phyloP scores from a whole-genome alignment of 306 rosid species.

The Datisca glomerata region DNA sequence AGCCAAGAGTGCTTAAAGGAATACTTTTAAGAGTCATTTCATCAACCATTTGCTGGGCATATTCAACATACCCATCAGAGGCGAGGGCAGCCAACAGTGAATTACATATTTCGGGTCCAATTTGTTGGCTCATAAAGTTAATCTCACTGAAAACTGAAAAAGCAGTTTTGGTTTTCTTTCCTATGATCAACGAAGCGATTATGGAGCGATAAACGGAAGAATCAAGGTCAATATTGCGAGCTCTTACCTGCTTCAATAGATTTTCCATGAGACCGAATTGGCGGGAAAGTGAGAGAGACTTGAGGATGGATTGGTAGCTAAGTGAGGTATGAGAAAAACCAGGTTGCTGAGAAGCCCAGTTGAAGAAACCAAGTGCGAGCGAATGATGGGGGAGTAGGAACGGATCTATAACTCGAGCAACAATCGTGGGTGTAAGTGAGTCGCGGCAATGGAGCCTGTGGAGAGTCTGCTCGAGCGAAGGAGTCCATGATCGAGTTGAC shows the following conservation, averaged over 20 bases:
- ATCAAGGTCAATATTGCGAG: constrained; percentile 30
- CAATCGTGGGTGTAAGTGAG: constrained; percentile 52
- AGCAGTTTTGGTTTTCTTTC: constrained; percentile 37
- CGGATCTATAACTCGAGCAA: constrained; percentile 74
- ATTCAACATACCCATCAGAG: constrained; percentile 37
- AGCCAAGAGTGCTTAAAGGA: constrained; percentile 52
- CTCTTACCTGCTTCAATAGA: constrained; percentile 48
- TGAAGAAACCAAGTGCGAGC: constrained; percentile 85
- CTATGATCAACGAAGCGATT: constrained; percentile 35
- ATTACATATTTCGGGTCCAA: constrained; percentile 47
- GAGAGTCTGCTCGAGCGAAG: constrained; percentile 50
- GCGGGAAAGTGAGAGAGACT: constrained; percentile 39
- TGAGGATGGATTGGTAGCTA: constrained; percentile 60
- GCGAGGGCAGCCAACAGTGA: constrained; percentile 60
- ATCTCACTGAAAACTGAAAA: constrained; percentile 32
- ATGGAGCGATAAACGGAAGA: constrained; percentile 42
- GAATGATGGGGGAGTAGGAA: constrained; percentile 66
- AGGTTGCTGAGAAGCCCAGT: constrained; percentile 91
- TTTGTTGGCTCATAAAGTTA: constrained; percentile 5
- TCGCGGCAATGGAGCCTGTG: constrained; percentile 54
- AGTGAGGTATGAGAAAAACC: constrained; percentile 43
- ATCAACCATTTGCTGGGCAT: constrained; percentile 47
- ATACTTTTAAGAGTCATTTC: constrained; percentile 43
- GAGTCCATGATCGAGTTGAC: constrained; percentile 48
- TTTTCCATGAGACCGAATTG: constrained; percentile 39